These are phyloP conservation scores for Sarcomyxa edulis DNA, from an alignment of 768 basidiomycete genomes.

Conservation along the genomic window DNA sequence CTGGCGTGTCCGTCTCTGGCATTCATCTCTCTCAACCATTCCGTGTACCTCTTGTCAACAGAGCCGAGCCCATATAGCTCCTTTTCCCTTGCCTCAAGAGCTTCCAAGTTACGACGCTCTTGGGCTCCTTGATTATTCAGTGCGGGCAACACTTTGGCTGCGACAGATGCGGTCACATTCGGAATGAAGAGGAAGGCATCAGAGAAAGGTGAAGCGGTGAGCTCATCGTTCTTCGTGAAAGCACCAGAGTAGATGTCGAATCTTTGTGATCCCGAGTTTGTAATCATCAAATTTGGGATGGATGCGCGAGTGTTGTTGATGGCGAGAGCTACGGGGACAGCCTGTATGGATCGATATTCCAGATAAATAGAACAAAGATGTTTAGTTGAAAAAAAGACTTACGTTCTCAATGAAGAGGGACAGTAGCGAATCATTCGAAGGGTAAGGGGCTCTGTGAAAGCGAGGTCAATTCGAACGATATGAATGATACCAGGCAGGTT, in stretches of 20 bases:
- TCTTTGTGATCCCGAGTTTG: conserved; percentile 59
- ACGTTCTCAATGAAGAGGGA: conserved; percentile 51
- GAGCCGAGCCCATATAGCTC: conserved; percentile 43
- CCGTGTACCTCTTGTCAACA: conserved; percentile 43
- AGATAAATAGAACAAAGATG: too few relatives aligned
- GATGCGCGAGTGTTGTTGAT: conserved; percentile 59
- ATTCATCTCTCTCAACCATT: conserved; percentile 60
- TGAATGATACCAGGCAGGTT: neutral
- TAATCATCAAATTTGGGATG: conserved; percentile 60
- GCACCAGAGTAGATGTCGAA: conserved; percentile 63
- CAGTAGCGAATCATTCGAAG: conserved; percentile 55
- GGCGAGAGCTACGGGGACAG: conserved; percentile 48
- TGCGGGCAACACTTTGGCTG: conserved; percentile 44
- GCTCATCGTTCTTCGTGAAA: conserved; percentile 79
- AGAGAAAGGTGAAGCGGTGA: conserved; percentile 67
- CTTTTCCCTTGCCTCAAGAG: conserved; percentile 26
- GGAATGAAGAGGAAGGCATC: conserved; percentile 63
- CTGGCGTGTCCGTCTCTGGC: conserved; percentile 28
- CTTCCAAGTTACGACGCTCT: conserved; percentile 25
- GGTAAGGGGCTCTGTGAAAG: conserved; percentile 48
- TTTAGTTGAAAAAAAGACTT: conserved; percentile 11
- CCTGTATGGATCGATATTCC: conserved; percentile 29
- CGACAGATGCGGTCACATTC: conserved; percentile 43
- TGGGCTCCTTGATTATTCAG: conserved; percentile 45
- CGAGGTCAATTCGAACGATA: conserved; percentile 2